Conservation (phyloP, 345 rosid species). For the Viola odorata region DNA sequence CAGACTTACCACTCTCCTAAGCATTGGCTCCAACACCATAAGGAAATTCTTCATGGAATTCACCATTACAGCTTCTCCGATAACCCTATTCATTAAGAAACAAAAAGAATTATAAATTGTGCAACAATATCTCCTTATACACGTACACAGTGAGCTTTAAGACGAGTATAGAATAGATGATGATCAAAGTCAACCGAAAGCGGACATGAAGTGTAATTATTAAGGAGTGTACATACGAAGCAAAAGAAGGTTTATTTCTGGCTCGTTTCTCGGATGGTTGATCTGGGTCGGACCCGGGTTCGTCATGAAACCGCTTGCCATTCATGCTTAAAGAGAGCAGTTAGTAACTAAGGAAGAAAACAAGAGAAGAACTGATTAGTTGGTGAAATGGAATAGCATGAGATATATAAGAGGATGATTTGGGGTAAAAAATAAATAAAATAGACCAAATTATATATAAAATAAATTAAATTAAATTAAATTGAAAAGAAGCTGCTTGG, state of each 20-base stretch:
- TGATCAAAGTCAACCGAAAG: background rate
- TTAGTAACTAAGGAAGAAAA: background rate
- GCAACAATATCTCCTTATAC: background rate
- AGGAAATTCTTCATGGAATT: slow-evolving; percentile 39
- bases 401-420: background rate
- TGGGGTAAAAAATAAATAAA: background rate
- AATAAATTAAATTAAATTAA: background rate
- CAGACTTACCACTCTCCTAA: slow-evolving; percentile 67
- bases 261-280: slow-evolving; percentile 48
- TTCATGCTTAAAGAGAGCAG: slow-evolving; percentile 40
- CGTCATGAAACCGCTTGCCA: slow-evolving; percentile 44
- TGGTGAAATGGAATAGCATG: background rate
- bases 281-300: slow-evolving; percentile 36
- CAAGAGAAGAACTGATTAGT: background rate
- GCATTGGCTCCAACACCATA: slow-evolving; percentile 67
- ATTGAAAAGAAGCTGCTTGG: slow-evolving; percentile 34
- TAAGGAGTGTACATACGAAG: slow-evolving; percentile 45
- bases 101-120: background rate
- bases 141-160: background rate
- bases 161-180: background rate
- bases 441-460: background rate
- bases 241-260: slow-evolving; percentile 48
- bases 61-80: slow-evolving; percentile 46
- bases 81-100: slow-evolving; percentile 36
- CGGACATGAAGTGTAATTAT: background rate